These are phyloP conservation scores for Hypoxylon crocopeplum DNA, from an alignment of 495 filamentous ascomycete genomes.

Conservation along the genomic window DNA sequence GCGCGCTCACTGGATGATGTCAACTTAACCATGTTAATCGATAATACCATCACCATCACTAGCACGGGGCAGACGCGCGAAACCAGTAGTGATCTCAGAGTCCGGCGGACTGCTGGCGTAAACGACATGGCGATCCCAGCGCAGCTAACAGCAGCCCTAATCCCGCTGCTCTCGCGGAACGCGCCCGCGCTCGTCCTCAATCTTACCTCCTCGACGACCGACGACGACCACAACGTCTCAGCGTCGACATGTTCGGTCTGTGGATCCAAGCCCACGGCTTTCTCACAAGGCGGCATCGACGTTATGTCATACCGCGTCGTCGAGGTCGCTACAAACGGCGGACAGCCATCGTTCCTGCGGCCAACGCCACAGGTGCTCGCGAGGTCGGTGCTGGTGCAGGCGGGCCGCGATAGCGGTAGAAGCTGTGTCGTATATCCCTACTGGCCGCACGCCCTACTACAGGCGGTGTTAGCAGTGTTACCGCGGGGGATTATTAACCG, in stretches of 20 bases:
- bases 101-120: no score
- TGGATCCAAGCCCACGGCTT: no score
- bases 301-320: conserved; percentile 34
- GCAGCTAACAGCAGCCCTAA: conserved; percentile 13
- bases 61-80: no score
- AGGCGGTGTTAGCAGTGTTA: not conserved
- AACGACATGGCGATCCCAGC: not conserved
- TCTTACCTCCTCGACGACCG: no score
- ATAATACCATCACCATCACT: not conserved
- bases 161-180: conserved; percentile 26
- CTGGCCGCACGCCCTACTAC: conserved; percentile 38
- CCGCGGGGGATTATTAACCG: not conserved
- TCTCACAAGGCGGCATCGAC: conserved; percentile 35
- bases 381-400: conserved; percentile 32
- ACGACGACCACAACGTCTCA: no score
- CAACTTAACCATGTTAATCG: conserved; percentile 38
- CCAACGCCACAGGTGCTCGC: conserved; percentile 37
- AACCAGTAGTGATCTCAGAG: no score
- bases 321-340: conserved; percentile 25
- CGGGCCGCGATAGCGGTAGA: conserved; percentile 36
- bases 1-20: conserved; percentile 24
- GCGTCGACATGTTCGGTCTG: no score
- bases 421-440: conserved; percentile 32
- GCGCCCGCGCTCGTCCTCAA: conserved; percentile 34
- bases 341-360: conserved; percentile 17